Evolutionary conservation across 805 yeast species (phyloP).

Genomic region (Schwanniomyces sp.): DNA sequence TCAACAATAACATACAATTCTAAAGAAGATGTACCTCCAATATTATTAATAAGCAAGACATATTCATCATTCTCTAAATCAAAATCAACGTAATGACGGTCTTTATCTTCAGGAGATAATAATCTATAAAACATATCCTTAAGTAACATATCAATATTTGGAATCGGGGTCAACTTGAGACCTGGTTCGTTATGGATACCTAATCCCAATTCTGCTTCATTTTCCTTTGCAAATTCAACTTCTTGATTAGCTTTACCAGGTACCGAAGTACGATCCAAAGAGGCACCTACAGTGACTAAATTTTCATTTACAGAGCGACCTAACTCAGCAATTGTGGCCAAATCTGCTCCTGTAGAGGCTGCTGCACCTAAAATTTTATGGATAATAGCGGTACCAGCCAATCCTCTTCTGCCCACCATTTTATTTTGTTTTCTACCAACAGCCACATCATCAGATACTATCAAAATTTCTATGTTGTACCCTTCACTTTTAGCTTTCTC

Average conservation of each 20-base stretch:
- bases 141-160: conserved; percentile 60
- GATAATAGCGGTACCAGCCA: conserved; percentile 86
- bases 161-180: conserved; percentile 62
- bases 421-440: conserved; percentile 90
- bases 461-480: conserved; percentile 64
- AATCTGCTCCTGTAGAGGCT: conserved; percentile 36
- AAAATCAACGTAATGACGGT: conserved; percentile 80
- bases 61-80: conserved; percentile 57
- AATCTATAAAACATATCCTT: conserved; percentile 61
- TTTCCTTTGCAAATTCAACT: conserved; percentile 47
- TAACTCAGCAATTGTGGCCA: conserved; percentile 50
- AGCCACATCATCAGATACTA: conserved; percentile 90
- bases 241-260: conserved; percentile 64
- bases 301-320: conserved; percentile 64
- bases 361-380: conserved; percentile 86
- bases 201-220: conserved; percentile 87
- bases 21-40: conserved; percentile 86
- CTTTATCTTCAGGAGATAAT: conserved; percentile 62
- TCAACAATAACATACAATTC: conserved; percentile 74
- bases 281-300: conserved; percentile 84
- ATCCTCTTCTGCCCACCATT: conserved; percentile 90
- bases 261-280: conserved; percentile 84
- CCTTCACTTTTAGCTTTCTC: conserved; percentile 85
- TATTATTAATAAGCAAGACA: conserved; percentile 72
- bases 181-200: conserved; percentile 98